phyloP scores from a whole-genome alignment of 2,329 filamentous ascomycete species.

The Tympanopsis confertula region DNA sequence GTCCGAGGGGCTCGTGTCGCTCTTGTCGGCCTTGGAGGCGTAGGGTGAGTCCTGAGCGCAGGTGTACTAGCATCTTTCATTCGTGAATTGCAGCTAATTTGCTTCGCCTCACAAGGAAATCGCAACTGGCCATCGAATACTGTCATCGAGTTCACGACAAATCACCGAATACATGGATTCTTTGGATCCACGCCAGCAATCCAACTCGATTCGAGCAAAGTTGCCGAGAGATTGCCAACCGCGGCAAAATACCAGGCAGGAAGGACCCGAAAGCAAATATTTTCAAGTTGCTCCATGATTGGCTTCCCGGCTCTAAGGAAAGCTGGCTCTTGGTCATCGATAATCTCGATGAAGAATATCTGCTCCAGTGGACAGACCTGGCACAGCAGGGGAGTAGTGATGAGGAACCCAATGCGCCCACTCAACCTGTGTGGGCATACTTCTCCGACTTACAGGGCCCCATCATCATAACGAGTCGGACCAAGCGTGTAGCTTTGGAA shows the following conservation, averaged over 20 bases:
- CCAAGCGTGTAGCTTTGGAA: neutral
- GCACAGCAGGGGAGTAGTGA: too few species aligned
- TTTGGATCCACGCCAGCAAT: slow-evolving; percentile 23
- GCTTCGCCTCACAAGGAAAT: slow-evolving; percentile 9
- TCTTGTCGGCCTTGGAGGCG: slow-evolving; percentile 7
- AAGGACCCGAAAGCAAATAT: slow-evolving; percentile 16
- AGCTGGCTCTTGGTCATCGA: slow-evolving; percentile 11
- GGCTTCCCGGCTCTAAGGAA: slow-evolving; percentile 10
- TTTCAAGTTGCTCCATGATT: slow-evolving; percentile 16
- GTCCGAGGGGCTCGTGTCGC: slow-evolving; percentile 3
- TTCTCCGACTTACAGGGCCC: slow-evolving; percentile 6
- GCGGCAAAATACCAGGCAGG: slow-evolving; percentile 14
- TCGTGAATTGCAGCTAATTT: neutral
- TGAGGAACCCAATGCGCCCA: neutral
- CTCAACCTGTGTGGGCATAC: slow-evolving; percentile 3
- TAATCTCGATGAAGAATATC: slow-evolving; percentile 8
- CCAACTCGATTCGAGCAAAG: slow-evolving; percentile 18
- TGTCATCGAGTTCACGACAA: slow-evolving; percentile 13
- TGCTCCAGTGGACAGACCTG: neutral
- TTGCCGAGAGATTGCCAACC: slow-evolving; percentile 19
- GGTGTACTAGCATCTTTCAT: neutral
- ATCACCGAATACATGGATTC: slow-evolving; percentile 16
- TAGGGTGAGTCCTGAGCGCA: slow-evolving; percentile 5
- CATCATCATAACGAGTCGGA: neutral
- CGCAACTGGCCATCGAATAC: slow-evolving; percentile 20